These are phyloP conservation scores for Tetraselmis striata DNA, from an alignment of 139 green algal genomes.

Conservation along the genomic window DNA sequence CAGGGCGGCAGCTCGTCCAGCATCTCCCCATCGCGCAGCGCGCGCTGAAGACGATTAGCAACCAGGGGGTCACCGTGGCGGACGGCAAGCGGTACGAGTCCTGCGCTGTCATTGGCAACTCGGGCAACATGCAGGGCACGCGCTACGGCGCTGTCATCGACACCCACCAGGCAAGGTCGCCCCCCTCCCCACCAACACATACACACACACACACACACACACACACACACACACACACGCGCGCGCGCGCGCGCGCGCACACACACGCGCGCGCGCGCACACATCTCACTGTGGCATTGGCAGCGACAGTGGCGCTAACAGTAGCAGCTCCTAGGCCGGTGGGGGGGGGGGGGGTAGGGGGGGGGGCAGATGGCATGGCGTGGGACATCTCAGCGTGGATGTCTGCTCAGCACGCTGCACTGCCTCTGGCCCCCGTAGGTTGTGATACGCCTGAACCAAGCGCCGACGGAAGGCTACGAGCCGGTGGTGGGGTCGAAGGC, in stretches of 20 bases:
- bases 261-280: too few relatives aligned
- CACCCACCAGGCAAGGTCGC: neutral
- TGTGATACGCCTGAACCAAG: conserved; percentile 8
- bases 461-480: conserved; percentile 10
- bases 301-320: too few relatives aligned
- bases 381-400: too few relatives aligned
- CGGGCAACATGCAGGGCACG: conserved; percentile 10
- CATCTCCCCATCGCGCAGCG: neutral
- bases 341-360: too few relatives aligned
- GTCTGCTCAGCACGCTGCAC: too few relatives aligned
- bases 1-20: neutral
- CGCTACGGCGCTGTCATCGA: conserved; percentile 11
- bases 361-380: too few relatives aligned
- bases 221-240: too few relatives aligned
- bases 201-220: too few relatives aligned
- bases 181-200: too few relatives aligned
- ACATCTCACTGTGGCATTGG: too few relatives aligned
- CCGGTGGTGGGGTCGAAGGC: neutral
- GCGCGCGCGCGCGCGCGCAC: too few relatives aligned
- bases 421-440: neutral
- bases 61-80: neutral
- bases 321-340: too few relatives aligned
- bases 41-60: conserved; percentile 1
- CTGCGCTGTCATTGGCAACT: conserved; percentile 10
- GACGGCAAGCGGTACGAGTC: neutral